Base-by-base conservation (phyloP, 352 stramenopile species). In the Phytopythium aichiense region DNA sequence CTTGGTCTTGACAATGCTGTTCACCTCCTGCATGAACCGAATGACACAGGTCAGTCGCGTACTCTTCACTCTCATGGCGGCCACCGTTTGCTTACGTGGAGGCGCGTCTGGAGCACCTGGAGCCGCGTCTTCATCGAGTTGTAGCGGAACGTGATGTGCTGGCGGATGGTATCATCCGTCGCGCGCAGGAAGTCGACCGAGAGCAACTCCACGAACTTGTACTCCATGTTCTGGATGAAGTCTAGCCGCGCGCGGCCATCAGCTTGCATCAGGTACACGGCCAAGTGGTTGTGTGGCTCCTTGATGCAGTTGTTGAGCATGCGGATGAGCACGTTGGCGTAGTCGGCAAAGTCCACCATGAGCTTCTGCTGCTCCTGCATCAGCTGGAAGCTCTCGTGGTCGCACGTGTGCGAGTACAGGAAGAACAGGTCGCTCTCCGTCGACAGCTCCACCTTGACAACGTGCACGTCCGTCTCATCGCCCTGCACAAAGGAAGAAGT, bases 301-400 rank as follows among this genome's bases (percentile, higher is more conserved):
- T 97, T 95, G 70, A 98, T 98, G 71, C 92, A 97, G 67, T 97
- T 96, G 76, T 98, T 98, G 30, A 98, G 87, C 91, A 98, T 98
- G 25, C 91, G 83, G 55, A 97, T 96, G 40, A 98, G 79, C 46
- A 98, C 89, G 60, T 96, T 97, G 20, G 91, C 82, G 69, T 98
- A 98, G 68, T 98, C 92, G 15, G 81, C 73, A 64, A 98, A 98
- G 53, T 98, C 93, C 52, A 98, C 91, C 89, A 98, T 98, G 49
- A 98, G 87, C 63, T 98, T 97, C 63, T 98, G 93, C 67, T 98
- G 87, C 58, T 98, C 91, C 64, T 98, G 92, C 78, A 98, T 96
- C 12, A 84, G 69, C 49, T 88, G 79, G 63, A 98, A 98, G 16
- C 74, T 88, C 40, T 91, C 74, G 51, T 80, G 68, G 68, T 98